Base-by-base conservation (phyloP, 2,329 filamentous ascomycete genomes). In the Mariannaea elegans region DNA sequence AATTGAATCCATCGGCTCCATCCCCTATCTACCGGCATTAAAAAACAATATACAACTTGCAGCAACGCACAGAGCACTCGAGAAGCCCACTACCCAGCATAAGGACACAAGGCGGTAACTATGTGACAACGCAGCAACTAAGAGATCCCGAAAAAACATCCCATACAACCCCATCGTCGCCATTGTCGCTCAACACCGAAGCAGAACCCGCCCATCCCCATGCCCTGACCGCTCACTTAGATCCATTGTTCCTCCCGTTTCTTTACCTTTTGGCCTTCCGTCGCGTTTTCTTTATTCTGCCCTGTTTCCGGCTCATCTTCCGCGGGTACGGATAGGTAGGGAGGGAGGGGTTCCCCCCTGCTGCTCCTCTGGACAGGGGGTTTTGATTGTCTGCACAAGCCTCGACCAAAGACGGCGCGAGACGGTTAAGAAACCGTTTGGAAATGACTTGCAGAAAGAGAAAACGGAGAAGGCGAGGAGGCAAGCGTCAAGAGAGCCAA, bases 131-230 rank as follows among this genome's bases (percentile, higher is more conserved):
- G 31, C 41, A 38, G 41, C 51, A 46, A 36, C 24, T 4, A 36
- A 36, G 41, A 54, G 41, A 54, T 54, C 32, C 51, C 51, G 51
- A 54, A 19, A 54, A 54, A 54, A 54, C 51, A 46, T 46, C 51
- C 51, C 51, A 54, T 27, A 27, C 51, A 19, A 21, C 19, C 21
- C 51, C 51, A 29, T 18, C 7, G 31, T 23, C 24, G 24, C 21
- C 13, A n/a, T 32, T 39, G 32, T 54, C 51, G 51, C 51, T 54
- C 16, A 54, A 31, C 41, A 54, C 51, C 51, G 51, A 27, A 39
- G 41, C 39, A 46, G 27, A 54, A 54, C 46, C 51, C 46, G 51
- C 41, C 51, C 51, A 54, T 54, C 21, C 23, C 32, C 29, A 16
- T 41, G 51, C 51, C 46, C 41, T 54, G 51, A 46, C 51, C 51